phyloP scores from a whole-genome alignment of 2,329 filamentous ascomycete genomes.

The Endocalyx cinctus region DNA sequence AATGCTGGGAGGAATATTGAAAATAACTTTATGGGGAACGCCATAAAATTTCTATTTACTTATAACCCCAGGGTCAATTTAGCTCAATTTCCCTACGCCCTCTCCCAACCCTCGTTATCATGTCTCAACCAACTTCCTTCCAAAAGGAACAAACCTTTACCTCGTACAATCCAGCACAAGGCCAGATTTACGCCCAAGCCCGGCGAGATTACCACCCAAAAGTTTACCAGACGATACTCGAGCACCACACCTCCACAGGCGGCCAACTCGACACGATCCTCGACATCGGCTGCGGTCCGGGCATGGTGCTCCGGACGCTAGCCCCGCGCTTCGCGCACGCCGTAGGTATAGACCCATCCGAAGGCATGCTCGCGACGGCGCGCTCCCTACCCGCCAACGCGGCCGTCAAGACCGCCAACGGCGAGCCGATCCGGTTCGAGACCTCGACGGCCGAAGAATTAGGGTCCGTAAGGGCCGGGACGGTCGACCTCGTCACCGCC shows the following conservation, averaged over 20 bases:
- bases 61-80: no score
- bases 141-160: conserved; percentile 39
- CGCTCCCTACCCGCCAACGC: conserved; percentile 28
- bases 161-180: conserved; percentile 38
- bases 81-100: no score
- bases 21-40: no score
- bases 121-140: no score
- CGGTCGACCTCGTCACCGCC: conserved; percentile 46
- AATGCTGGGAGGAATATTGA: no score
- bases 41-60: no score
- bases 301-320: conserved; percentile 41
- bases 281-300: conserved; percentile 56
- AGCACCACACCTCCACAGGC: conserved; percentile 41
- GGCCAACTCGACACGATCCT: conserved; percentile 39
- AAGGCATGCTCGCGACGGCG: conserved; percentile 49
- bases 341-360: conserved; percentile 47
- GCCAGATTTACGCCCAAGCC: conserved; percentile 36
- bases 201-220: conserved; percentile 38
- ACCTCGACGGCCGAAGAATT: conserved; percentile 41
- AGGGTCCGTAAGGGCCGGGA: conserved; percentile 26
- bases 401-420: conserved; percentile 8
- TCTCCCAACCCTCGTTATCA: no score
- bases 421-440: conserved; percentile 34
- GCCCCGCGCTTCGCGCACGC: conserved; percentile 40
- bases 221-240: conserved; percentile 43